These are phyloP conservation scores for Alectoria sarmentosa DNA, from an alignment of 495 filamentous ascomycete species.

Conservation along the genomic window DNA sequence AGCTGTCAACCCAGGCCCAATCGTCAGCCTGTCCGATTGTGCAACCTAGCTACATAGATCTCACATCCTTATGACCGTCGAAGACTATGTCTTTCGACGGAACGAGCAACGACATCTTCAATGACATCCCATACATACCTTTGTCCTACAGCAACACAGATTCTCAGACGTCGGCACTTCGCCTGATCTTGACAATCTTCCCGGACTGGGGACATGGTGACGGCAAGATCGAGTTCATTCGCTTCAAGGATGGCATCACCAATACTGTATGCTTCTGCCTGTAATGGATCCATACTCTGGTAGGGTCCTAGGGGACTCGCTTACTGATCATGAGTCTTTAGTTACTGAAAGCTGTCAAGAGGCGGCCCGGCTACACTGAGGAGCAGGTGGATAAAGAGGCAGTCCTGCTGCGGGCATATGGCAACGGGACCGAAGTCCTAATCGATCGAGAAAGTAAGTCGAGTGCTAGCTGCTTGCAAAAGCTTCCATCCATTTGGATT, in stretches of 20 bases:
- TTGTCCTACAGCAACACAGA: slow-evolving; percentile 69
- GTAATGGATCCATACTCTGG: neutral
- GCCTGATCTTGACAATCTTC: slow-evolving; percentile 69
- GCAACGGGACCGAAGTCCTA: slow-evolving; percentile 85
- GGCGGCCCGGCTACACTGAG: slow-evolving; percentile 63
- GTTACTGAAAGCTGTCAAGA: slow-evolving; percentile 82
- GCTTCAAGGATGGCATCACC: slow-evolving; percentile 96
- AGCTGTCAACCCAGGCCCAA: neutral
- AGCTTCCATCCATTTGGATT: slow-evolving; percentile 1
- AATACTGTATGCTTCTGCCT: slow-evolving; percentile 63
- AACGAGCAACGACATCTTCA: slow-evolving; percentile 10
- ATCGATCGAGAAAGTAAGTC: slow-evolving; percentile 93
- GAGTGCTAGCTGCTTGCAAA: slow-evolving; percentile 16
- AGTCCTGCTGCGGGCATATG: slow-evolving; percentile 88
- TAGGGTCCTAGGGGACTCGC: neutral
- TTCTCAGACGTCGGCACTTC: slow-evolving; percentile 66
- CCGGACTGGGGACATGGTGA: slow-evolving; percentile 73
- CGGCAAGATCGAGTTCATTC: slow-evolving; percentile 77
- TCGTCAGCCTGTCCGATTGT: neutral
- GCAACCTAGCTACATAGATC: neutral
- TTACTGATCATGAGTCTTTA: slow-evolving; percentile 29
- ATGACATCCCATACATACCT: slow-evolving; percentile 51
- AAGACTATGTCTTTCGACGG: slow-evolving; percentile 12
- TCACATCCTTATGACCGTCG: slow-evolving; percentile 2
- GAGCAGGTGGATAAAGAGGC: slow-evolving; percentile 79